These are phyloP conservation scores for Zymoseptoria passerinii DNA, from an alignment of 2,329 filamentous ascomycete species.

Conservation along the genomic window DNA sequence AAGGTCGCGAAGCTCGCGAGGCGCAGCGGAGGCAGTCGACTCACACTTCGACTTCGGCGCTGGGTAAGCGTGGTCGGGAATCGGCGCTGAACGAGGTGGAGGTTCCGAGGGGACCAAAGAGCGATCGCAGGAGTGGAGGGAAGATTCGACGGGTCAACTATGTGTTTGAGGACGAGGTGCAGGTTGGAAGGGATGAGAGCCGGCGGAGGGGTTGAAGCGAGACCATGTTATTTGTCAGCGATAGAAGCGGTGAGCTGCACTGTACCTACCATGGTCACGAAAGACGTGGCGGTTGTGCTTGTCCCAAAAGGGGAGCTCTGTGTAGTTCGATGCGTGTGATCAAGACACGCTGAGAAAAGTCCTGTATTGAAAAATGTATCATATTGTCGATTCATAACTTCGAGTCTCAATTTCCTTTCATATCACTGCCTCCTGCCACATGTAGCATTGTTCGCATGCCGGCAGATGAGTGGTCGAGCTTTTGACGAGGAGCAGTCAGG, in stretches of 20 bases:
- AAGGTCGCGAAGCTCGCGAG: slow-evolving; percentile 53
- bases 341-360: not conserved
- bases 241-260: not conserved
- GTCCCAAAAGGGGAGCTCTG: not conserved
- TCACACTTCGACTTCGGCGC: slow-evolving; percentile 30
- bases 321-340: not conserved
- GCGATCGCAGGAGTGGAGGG: slow-evolving; percentile 32
- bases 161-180: not conserved
- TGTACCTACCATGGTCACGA: not conserved
- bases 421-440: not conserved
- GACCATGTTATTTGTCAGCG: not conserved
- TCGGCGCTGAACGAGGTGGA: slow-evolving; percentile 19
- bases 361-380: not conserved
- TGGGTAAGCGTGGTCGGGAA: slow-evolving; percentile 29
- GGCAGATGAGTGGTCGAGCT: too few species aligned
- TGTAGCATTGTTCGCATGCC: too few species aligned
- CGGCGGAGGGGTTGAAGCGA: not conserved
- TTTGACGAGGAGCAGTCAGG: too few species aligned
- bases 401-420: not conserved
- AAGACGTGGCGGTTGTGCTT: not conserved
- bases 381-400: not conserved
- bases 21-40: slow-evolving; percentile 52
- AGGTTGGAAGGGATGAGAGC: not conserved
- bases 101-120: slow-evolving; percentile 41
- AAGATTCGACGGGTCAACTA: not conserved